Conservation (phyloP, 768 basidiomycete species). For the Psilocybe cyanescens region DNA sequence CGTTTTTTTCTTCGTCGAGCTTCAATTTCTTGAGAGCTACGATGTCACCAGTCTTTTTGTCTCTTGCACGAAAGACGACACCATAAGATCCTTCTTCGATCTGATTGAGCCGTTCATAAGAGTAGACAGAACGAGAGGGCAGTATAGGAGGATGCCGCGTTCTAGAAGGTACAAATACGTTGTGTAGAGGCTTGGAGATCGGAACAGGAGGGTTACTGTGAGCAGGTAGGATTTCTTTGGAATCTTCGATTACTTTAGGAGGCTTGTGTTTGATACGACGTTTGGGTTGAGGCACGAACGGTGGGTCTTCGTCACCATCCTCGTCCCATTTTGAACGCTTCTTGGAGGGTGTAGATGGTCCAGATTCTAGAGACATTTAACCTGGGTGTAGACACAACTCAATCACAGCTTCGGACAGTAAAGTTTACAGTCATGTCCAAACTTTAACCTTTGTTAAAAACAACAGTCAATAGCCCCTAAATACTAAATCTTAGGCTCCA, state of each 20-base stretch:
- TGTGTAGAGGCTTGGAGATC: constrained; percentile 43
- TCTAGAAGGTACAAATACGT: constrained; percentile 76
- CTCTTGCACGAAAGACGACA: constrained; percentile 93
- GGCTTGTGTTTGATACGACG: constrained; percentile 55
- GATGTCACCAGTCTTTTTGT: constrained; percentile 93
- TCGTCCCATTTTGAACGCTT: constrained; percentile 84
- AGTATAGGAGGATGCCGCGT: constrained; percentile 77
- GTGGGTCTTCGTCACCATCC: constrained; percentile 40
- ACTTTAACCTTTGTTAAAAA: background rate
- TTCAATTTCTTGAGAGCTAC: constrained; percentile 98
- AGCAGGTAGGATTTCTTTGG: constrained; percentile 21
- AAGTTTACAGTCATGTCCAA: background rate
- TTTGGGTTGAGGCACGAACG: constrained; percentile 49
- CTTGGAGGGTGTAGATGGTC: constrained; percentile 59
- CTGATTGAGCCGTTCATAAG: constrained; percentile 93
- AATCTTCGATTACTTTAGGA: constrained; percentile 27
- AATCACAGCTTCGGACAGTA: too few species aligned
- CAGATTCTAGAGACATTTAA: constrained; percentile 24
- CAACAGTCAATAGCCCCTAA: constrained; percentile 6
- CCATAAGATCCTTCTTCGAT: constrained; percentile 99
- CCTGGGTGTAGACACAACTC: background rate
- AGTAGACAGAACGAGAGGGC: constrained; percentile 92
- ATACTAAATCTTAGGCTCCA: background rate
- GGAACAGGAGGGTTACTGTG: constrained; percentile 19
- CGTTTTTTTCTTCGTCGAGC: constrained; percentile 97